Base-by-base conservation (phyloP, 208 protist genomes). In the Leishmania guyanensis region DNA sequence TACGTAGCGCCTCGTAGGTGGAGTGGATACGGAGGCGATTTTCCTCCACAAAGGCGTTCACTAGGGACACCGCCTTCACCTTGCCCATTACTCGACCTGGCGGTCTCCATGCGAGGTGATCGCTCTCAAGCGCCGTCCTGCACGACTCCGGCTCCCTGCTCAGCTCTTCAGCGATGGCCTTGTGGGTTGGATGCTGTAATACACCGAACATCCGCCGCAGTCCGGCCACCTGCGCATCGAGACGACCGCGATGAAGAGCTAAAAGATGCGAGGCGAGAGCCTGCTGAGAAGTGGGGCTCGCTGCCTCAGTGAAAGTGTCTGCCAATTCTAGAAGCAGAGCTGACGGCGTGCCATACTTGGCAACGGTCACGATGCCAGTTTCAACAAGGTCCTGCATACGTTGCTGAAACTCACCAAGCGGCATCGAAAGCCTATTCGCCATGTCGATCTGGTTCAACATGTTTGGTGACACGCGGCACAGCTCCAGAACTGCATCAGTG, bases 21-120 rank as follows among this genome's bases (percentile, higher is more conserved):
- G 85, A 91, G 43, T 85, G 77, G 9, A 98, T 75, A 14, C 92
- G 92, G 8, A 86, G 62, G 0, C 91, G 83, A 77, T 98, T 96
- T 78, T 94, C 92, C 60, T 94, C 90, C 20, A 98, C 90, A 91
- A 98, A 98, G 68, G 94, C 89, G 78, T 96, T 96, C 14, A 86
- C 90, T 50, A 96, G 86, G 10, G 79, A 81, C 1, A 98, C 93
- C 3, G 93, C 95, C 29, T 92, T 89, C 60, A 94, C 62, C 53
- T 84, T 84, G 6, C 88, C 86, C 29, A 93, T 76, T 22, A 46
- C 51, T 1, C 83, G 82, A 9, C 85, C 66, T 1, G 94, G 92
- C 8, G 91, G 92, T 39, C 68, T 79, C 94, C 93, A 96, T 60
- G 43, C 22, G 17, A 66, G 51, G 9, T 33, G 1, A 1, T 46